These are phyloP conservation scores for Passiflora organensis DNA, from an alignment of 345 rosid species.

Conservation along the genomic window DNA sequence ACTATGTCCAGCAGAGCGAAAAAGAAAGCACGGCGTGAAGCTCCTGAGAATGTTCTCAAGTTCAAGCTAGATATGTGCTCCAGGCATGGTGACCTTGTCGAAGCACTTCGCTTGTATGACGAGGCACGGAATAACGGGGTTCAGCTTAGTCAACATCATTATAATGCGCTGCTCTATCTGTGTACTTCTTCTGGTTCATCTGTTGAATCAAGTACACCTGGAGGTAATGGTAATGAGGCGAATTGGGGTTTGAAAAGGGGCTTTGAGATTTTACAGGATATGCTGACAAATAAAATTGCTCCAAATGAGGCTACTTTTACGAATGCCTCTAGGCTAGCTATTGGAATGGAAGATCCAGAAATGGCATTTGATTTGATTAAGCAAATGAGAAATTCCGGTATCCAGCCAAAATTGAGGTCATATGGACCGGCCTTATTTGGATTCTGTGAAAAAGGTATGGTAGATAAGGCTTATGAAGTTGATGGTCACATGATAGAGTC, in stretches of 20 bases:
- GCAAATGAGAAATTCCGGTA: conserved; percentile 63
- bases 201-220: conserved; percentile 28
- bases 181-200: conserved; percentile 69
- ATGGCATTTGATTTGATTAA: conserved; percentile 88
- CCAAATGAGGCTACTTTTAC: conserved; percentile 95
- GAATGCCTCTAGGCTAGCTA: conserved; percentile 68
- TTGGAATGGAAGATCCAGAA: conserved; percentile 69
- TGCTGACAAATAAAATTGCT: conserved; percentile 55
- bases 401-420: conserved; percentile 73
- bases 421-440: conserved; percentile 86
- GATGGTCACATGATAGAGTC: conserved; percentile 74
- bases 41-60: conserved; percentile 48
- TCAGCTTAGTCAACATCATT: conserved; percentile 46
- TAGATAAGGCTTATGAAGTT: conserved; percentile 71
- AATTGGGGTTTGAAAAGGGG: conserved; percentile 41
- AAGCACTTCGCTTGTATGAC: conserved; percentile 51
- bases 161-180: conserved; percentile 48
- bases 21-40: conserved; percentile 49
- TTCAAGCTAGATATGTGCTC: conserved; percentile 53
- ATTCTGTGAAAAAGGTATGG: conserved; percentile 56
- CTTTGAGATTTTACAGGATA: conserved; percentile 70
- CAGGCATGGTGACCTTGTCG: conserved; percentile 49
- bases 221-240: conserved; percentile 17
- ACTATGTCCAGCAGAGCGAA: conserved; percentile 35
- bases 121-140: conserved; percentile 38